Evolutionary conservation across 495 filamentous ascomycete genomes (phyloP), one percentile per base, ranked within the genome.

Genomic region (Bacidia gigantensis): DNA sequence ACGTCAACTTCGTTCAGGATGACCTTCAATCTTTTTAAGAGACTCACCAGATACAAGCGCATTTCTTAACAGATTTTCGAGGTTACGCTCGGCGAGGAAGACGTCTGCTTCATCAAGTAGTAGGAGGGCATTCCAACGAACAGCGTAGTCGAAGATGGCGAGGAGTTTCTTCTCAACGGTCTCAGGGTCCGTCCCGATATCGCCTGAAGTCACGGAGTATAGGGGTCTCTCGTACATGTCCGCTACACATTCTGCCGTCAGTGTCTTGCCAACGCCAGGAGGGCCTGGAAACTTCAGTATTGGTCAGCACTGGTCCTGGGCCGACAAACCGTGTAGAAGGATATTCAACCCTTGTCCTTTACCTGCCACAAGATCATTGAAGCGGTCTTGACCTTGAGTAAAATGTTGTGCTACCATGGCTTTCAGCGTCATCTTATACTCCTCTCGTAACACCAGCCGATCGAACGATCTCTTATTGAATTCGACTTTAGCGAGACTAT

Each of bases 51-150:
- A 70, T 1, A 80, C 76, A 1, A 80, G 65, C 41, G 67, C 65
- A 60, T 79, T 79, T 26, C 75, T 64, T 47, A 68, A 61, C 2
- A 81, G 66, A 38, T 78, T 72, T 22, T 64, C 48, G 0, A 56
- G 32, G 1, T 46, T 61, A 0, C 72, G 64, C 47, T 69, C 59
- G n/a, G n/a, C n/a, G n/a, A n/a, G n/a, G n/a, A n/a, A n/a, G n/a
- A n/a, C n/a, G n/a, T n/a, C n/a, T n/a, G 76, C 78, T 61, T 84
- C 80, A 47, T 84, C 81, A 2, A 84, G 68, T 0, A 78, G 64
- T 0, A 76, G 60, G 23, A 74, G 65, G 11, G 66, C 62, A n/a
- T 46, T 50, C 58, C 58, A 58, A 18, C 18, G 25, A 12, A 49
- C 39, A 3, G 45, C 51, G 1, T 56, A 50, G 12, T 53, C 42